phyloP scores from a whole-genome alignment of 192 early-diverging fungal species.

The Lunasporangiospora selenospora region DNA sequence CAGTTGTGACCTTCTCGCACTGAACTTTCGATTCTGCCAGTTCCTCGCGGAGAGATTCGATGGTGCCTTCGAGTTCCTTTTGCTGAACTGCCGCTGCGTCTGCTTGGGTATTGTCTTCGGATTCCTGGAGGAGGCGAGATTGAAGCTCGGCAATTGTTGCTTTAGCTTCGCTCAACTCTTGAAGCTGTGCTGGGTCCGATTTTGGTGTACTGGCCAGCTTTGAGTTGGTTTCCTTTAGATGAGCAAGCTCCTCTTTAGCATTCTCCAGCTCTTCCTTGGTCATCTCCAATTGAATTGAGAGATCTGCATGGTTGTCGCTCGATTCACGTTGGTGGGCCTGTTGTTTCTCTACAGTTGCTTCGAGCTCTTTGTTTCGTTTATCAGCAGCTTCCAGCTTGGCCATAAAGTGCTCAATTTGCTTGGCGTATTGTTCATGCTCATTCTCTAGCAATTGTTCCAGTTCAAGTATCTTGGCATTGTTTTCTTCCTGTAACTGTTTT shows the following conservation, averaged over 20 bases:
- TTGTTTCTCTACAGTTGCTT: constrained; percentile 14
- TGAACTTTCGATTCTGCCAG: constrained; percentile 3
- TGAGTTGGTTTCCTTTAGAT: constrained; percentile 14
- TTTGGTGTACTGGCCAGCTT: constrained; percentile 11
- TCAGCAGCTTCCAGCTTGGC: constrained; percentile 4
- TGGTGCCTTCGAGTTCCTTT: constrained; percentile 8
- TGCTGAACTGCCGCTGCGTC: constrained; percentile 5
- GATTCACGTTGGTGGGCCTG: not conserved
- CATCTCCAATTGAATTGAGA: constrained; percentile 32
- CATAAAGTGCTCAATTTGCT: constrained; percentile 38
- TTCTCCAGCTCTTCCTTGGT: constrained; percentile 32
- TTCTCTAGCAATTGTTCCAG: too few species aligned
- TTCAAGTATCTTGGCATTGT: too few species aligned
- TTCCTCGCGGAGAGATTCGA: not conserved
- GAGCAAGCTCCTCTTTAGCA: constrained; percentile 15
- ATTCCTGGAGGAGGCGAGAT: constrained; percentile 6
- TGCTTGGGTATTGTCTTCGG: not conserved
- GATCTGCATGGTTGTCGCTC: constrained; percentile 11
- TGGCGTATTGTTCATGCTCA: constrained; percentile 41
- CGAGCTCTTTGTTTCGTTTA: constrained; percentile 16
- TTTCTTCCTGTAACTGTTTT: too few species aligned
- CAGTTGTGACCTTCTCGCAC: not conserved
- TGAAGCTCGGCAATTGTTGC: constrained; percentile 19
- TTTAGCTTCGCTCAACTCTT: constrained; percentile 22
- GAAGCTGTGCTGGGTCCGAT: constrained; percentile 3